Evolutionary conservation across 495 filamentous ascomycete species (phyloP), one percentile per base, ranked within the genome.

Genomic region (Hypoxylon lienhwacheense): DNA sequence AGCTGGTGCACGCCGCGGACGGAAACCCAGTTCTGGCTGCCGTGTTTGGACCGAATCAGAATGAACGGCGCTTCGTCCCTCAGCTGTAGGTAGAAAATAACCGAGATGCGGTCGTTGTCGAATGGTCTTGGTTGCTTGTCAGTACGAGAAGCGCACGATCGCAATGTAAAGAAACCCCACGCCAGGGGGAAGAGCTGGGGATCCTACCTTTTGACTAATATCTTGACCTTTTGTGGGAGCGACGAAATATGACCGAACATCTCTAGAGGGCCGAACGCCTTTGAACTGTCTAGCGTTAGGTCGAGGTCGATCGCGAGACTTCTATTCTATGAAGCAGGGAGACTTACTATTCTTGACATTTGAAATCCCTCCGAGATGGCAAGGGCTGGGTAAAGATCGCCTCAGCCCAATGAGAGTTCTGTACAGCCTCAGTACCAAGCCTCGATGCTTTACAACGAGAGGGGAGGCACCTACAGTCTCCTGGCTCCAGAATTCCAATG

Each of bases 371-470:
- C 11, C 76, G 66, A 12, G 75, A 74, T 6, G 77, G 74, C 33
- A 79, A 65, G 1, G 74, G 76, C 3, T 78, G 68, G 4, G 79
- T 78, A 47, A 82, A 82, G 20, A 82, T 79, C 12, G 78, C 73
- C 57, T 82, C 75, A 19, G 79, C 77, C 79, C 79, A 82, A 51
- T 77, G 75, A 17, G 63, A 54, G 37, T 64, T 60, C 70, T 72
- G 15, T 24, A 12, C 19, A 25, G 2, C 14, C 22, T 60, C 17
- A 59, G 45, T 53, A 42, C n/a, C 31, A 40, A 8, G 21, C 5
- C 17, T 10, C 7, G 2, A 15, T 6, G 4, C 17, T 14, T 16
- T 4, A 10, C 19, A 14, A 39, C n/a, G 35, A 29, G 32, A 8
- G 6, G 1, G 1, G 21, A 19, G 22, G 14, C 10, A n/a, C 58